These are phyloP conservation scores for Pythium rishiriense DNA, from an alignment of 352 stramenopile species.

Conservation along the genomic window DNA sequence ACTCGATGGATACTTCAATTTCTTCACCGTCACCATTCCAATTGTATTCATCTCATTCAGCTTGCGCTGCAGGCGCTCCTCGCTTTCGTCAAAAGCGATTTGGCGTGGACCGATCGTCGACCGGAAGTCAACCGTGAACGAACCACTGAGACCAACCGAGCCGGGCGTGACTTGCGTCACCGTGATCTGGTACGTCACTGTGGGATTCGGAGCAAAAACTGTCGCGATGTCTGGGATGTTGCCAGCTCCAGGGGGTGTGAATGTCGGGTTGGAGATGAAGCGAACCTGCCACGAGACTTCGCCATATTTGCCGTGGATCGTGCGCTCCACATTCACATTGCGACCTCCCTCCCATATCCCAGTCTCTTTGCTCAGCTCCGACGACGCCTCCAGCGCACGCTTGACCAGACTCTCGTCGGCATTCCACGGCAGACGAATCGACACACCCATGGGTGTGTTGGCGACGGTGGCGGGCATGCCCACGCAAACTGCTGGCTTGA, in stretches of 20 bases:
- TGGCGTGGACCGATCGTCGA: conserved; percentile 69
- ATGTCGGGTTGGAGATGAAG: conserved; percentile 92
- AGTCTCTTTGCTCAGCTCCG: conserved; percentile 40
- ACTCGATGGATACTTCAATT: conserved; percentile 85
- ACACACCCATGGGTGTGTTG: conserved; percentile 26
- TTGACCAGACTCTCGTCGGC: conserved; percentile 49
- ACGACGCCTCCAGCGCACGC: conserved; percentile 54
- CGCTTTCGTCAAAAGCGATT: conserved; percentile 89
- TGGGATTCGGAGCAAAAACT: conserved; percentile 34
- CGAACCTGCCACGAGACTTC: conserved; percentile 92
- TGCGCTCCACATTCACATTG: conserved; percentile 83
- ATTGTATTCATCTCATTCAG: conserved; percentile 96
- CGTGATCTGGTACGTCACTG: conserved; percentile 34
- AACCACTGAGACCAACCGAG: conserved; percentile 85
- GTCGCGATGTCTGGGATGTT: conserved; percentile 77
- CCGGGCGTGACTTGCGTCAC: conserved; percentile 89
- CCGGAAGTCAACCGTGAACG: conserved; percentile 91
- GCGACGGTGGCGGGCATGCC: conserved; percentile 25
- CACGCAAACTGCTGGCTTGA: conserved; percentile 35
- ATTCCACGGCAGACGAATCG: conserved; percentile 65
- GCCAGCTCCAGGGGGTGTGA: conserved; percentile 89
- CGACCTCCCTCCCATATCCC: conserved; percentile 51
- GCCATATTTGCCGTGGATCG: conserved; percentile 94
- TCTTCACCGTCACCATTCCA: conserved; percentile 88
- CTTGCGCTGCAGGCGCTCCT: conserved; percentile 85